Percentiles rank a stretch among this genome's conserved stretches.
phyloP scores from a whole-genome alignment of 805 yeast genomes.

The Ogataea paraovalis region DNA sequence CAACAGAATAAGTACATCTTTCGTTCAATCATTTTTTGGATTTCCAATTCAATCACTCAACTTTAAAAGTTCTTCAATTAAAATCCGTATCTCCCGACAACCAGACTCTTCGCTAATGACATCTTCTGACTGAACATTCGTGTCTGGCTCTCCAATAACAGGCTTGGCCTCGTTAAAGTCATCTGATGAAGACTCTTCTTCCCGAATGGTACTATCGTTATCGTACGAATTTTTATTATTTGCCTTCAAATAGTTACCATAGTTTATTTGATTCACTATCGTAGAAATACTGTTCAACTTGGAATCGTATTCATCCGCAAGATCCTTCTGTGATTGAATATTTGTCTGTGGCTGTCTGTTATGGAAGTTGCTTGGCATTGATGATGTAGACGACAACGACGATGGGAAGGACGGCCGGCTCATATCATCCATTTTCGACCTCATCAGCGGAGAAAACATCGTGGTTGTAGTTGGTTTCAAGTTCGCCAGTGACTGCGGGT shows the following conservation, averaged over 20 bases:
- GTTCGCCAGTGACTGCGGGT: background rate
- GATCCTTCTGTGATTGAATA: background rate
- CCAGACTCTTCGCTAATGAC: constrained; percentile 9
- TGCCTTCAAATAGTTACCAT: background rate
- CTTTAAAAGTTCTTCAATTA: constrained; percentile 13
- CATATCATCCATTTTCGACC: constrained; percentile 6
- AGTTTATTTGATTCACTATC: constrained; percentile 6
- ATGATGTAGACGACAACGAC: constrained; percentile 10
- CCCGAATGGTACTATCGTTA: constrained; percentile 3
- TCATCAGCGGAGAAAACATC: constrained; percentile 13
- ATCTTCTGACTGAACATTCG: background rate
- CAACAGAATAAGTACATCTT: background rate
- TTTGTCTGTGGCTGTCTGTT: background rate
- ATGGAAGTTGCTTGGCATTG: background rate
- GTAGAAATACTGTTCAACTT: constrained; percentile 16
- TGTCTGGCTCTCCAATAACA: background rate
- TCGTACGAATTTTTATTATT: background rate
- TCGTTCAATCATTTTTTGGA: too few species aligned
- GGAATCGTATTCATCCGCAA: constrained; percentile 15
- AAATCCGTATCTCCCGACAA: constrained; percentile 18
- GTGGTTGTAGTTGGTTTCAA: constrained; percentile 12
- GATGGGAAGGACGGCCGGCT: constrained; percentile 4
- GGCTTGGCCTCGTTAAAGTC: background rate
- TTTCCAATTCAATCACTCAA: background rate
- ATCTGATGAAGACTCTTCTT: constrained; percentile 8